Evolutionary conservation across 257 asterid genomes (phyloP).

Genomic region (Solanum appendiculatum): DNA sequence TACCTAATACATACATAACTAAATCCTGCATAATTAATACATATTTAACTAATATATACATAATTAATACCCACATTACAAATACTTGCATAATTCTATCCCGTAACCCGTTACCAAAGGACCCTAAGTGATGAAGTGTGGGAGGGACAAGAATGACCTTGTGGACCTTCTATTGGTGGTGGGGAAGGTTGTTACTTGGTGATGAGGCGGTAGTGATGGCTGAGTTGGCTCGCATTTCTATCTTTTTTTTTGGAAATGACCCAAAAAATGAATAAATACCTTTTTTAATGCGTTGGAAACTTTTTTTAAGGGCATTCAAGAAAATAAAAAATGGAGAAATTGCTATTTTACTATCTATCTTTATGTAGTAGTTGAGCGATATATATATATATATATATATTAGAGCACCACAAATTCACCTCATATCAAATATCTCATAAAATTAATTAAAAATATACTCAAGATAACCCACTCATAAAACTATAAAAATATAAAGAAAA

Average conservation of each 20-base stretch:
- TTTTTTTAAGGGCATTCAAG: neutral
- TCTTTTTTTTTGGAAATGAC: neutral
- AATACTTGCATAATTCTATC: too few relatives aligned
- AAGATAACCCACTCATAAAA: neutral
- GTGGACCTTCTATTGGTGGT: neutral
- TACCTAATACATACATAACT: too few relatives aligned
- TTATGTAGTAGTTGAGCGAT: too few relatives aligned
- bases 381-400: too few relatives aligned
- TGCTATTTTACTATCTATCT: too few relatives aligned
- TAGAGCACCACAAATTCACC: neutral
- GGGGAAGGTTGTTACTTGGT: neutral
- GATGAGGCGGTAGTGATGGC: neutral
- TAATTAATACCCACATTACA: neutral
- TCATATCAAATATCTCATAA: too few relatives aligned
- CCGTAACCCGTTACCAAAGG: neutral
- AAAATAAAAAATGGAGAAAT: too few relatives aligned
- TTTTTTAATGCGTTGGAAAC: neutral
- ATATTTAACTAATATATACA: too few relatives aligned
- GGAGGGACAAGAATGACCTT: neutral
- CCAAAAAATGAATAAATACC: neutral
- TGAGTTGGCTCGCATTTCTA: neutral
- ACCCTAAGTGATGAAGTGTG: neutral
- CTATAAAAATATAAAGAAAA: too few relatives aligned
- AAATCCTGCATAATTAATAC: too few relatives aligned
- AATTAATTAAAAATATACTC: too few relatives aligned